Evolutionary conservation across 2,329 filamentous ascomycete genomes (phyloP).

Genomic region (Ophiostoma sp.): DNA sequence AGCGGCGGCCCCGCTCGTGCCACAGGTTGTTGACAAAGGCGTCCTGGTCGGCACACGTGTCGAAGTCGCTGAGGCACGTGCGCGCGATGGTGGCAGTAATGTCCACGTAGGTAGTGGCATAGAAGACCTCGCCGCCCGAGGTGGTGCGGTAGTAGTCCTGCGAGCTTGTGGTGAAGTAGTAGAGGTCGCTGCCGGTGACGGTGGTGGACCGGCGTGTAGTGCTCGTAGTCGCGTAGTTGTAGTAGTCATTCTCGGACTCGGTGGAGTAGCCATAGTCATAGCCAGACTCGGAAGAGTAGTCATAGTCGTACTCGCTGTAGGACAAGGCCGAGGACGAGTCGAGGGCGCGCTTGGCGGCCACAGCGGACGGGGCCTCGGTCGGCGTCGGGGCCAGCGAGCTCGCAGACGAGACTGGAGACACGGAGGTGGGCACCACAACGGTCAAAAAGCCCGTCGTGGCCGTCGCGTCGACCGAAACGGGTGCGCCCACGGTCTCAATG

Average conservation of each 20-base stretch:
- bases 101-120: not conserved
- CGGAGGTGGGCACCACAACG: not conserved
- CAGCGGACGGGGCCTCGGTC: not conserved
- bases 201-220: not conserved
- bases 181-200: not conserved
- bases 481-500: not conserved
- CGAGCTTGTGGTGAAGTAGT: not conserved
- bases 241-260: not conserved
- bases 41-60: conserved; percentile 25
- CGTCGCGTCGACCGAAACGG: conserved; percentile 9
- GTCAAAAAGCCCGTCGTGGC: not conserved
- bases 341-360: not conserved
- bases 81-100: conserved; percentile 9
- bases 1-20: conserved; percentile 8
- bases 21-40: conserved; percentile 21
- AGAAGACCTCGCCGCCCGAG: not conserved
- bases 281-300: not conserved
- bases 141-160: not conserved
- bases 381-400: not conserved
- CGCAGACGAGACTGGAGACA: not conserved
- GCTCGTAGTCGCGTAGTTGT: not conserved
- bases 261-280: not conserved
- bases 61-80: conserved; percentile 17
- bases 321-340: conserved; percentile 1
- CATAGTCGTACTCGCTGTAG: not conserved